These are phyloP conservation scores for Erucastrum elatum DNA, from an alignment of 345 rosid species.

Conservation along the genomic window DNA sequence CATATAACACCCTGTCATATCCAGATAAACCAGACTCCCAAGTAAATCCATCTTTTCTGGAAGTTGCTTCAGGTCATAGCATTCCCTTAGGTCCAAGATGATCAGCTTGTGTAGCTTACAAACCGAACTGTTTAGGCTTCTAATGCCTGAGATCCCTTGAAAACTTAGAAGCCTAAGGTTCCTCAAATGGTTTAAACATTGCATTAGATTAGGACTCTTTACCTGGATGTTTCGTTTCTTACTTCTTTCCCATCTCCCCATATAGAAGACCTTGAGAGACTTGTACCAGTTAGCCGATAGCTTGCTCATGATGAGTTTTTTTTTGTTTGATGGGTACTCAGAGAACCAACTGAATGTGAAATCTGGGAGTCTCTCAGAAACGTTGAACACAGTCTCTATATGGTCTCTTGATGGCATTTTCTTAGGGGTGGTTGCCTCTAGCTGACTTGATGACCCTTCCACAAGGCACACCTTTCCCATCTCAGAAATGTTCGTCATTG, in stretches of 20 bases:
- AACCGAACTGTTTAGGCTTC: constrained; percentile 23
- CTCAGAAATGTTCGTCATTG: neutral
- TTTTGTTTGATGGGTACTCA: neutral
- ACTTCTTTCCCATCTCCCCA: constrained; percentile 47
- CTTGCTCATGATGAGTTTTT: neutral
- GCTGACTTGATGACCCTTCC: neutral
- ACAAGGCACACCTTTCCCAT: constrained; percentile 46
- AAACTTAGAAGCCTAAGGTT: constrained; percentile 41
- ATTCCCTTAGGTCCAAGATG: constrained; percentile 54
- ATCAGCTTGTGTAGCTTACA: constrained; percentile 33
- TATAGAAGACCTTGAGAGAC: constrained; percentile 34
- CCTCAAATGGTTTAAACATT: constrained; percentile 26
- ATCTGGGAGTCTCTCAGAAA: constrained; percentile 42
- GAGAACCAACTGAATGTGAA: constrained; percentile 37
- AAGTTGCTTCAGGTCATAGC: constrained; percentile 43
- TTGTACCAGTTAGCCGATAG: neutral
- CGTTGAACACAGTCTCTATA: constrained; percentile 44
- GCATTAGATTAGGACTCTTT: constrained; percentile 18
- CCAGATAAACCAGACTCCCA: constrained; percentile 45
- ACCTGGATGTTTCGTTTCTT: constrained; percentile 38
- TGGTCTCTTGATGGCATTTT: neutral
- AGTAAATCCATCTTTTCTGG: constrained; percentile 45
- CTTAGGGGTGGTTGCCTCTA: neutral
- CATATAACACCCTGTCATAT: constrained; percentile 47
- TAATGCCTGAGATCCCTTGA: constrained; percentile 51